Evolutionary conservation across 768 basidiomycete species (phyloP).

Genomic region (Amanita pseudoporphyria): DNA sequence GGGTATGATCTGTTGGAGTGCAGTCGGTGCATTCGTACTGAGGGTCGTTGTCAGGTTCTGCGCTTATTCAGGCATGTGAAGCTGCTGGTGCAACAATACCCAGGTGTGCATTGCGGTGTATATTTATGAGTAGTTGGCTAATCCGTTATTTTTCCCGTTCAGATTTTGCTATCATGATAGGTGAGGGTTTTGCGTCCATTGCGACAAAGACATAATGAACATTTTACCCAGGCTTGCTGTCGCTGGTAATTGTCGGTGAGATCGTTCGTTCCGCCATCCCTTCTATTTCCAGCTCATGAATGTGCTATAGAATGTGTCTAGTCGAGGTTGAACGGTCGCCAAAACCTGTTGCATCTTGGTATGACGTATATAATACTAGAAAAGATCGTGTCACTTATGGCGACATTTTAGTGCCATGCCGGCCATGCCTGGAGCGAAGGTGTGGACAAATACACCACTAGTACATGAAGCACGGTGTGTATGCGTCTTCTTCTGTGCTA

Average conservation of each 20-base stretch:
- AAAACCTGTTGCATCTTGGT: slow-evolving; percentile 94
- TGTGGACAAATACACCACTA: slow-evolving; percentile 87
- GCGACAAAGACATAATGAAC: background rate
- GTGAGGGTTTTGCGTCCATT: slow-evolving; percentile 23
- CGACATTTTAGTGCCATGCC: slow-evolving; percentile 73
- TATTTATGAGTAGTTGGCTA: slow-evolving; percentile 11
- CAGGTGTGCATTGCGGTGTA: slow-evolving; percentile 32
- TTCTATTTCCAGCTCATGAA: slow-evolving; percentile 6
- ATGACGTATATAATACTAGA: slow-evolving; percentile 8
- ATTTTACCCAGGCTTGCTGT: slow-evolving; percentile 64
- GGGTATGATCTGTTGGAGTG: slow-evolving; percentile 37
- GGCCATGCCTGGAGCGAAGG: slow-evolving; percentile 89
- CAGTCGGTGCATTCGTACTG: background rate
- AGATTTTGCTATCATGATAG: slow-evolving; percentile 87
- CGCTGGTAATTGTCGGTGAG: slow-evolving; percentile 94
- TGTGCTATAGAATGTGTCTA: slow-evolving; percentile 75
- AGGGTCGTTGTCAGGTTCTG: slow-evolving; percentile 50
- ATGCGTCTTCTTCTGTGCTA: background rate
- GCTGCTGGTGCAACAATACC: slow-evolving; percentile 78
- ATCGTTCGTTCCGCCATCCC: background rate
- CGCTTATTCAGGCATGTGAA: slow-evolving; percentile 95
- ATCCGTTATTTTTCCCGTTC: slow-evolving; percentile 8
- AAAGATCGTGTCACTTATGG: background rate
- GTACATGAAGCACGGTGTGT: slow-evolving; percentile 77
- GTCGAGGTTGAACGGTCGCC: slow-evolving; percentile 96